Evolutionary conservation across 2,329 filamentous ascomycete genomes (phyloP).

Genomic region (Macrophomina tecta): DNA sequence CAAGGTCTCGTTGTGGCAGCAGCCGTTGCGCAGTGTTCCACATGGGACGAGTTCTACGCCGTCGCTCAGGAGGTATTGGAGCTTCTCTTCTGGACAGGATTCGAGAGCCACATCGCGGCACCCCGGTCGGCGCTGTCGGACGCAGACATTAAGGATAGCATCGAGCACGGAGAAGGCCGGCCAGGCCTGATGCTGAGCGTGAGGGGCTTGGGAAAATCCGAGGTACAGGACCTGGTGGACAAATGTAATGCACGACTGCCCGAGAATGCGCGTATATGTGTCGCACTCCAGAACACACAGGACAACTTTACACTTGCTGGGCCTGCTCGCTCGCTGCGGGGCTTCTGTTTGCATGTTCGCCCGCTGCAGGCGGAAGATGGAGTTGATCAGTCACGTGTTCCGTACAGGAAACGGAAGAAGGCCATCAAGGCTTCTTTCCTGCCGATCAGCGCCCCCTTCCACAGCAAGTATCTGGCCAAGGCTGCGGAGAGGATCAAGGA

Average conservation of each 20-base stretch:
- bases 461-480: conserved; percentile 43
- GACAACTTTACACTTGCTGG: conserved; percentile 41
- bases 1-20: conserved; percentile 48
- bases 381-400: conserved; percentile 35
- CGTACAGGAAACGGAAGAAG: conserved; percentile 40
- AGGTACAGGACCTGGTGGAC: conserved; percentile 33
- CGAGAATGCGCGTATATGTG: conserved; percentile 32
- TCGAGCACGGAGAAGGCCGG: conserved; percentile 32
- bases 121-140: conserved; percentile 27
- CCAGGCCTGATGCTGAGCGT: conserved; percentile 42
- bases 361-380: not conserved
- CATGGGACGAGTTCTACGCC: conserved; percentile 44
- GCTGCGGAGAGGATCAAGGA: not conserved
- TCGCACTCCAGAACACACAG: conserved; percentile 40
- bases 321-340: conserved; percentile 37
- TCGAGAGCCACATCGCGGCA: conserved; percentile 35
- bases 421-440: conserved; percentile 41
- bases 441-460: conserved; percentile 51
- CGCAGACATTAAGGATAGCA: conserved; percentile 25
- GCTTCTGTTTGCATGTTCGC: not conserved
- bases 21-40: conserved; percentile 40
- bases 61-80: conserved; percentile 37
- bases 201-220: conserved; percentile 32
- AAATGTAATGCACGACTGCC: conserved; percentile 36
- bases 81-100: conserved; percentile 46